phyloP scores from a whole-genome alignment of 805 yeast genomes.

The Yamadazyma nakazawae region DNA sequence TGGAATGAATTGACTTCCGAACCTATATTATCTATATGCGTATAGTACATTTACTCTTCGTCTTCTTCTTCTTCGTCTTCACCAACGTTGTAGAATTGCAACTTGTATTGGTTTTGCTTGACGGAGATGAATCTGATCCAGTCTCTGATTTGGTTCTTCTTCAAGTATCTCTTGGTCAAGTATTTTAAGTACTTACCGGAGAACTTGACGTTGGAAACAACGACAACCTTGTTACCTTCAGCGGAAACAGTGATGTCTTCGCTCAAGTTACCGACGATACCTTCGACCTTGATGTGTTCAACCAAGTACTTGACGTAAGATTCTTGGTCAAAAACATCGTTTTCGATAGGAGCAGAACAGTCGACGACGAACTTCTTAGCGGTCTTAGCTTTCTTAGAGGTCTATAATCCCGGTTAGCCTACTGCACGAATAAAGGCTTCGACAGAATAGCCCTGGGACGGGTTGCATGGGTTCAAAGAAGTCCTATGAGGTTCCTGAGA shows the following conservation, averaged over 20 bases:
- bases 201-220: constrained; percentile 91
- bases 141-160: constrained; percentile 99
- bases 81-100: constrained; percentile 98
- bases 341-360: constrained; percentile 95
- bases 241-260: constrained; percentile 82
- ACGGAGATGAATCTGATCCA: constrained; percentile 99
- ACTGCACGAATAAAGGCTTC: constrained; percentile 53
- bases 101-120: constrained; percentile 92
- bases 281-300: constrained; percentile 99
- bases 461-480: constrained; percentile 21
- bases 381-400: constrained; percentile 66
- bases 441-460: constrained; percentile 52
- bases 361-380: constrained; percentile 92
- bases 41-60: constrained; percentile 62
- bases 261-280: constrained; percentile 95
- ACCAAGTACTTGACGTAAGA: constrained; percentile 96
- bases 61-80: constrained; percentile 88
- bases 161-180: constrained; percentile 99
- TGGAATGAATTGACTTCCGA: background rate
- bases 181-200: constrained; percentile 99
- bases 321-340: constrained; percentile 96
- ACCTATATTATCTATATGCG: background rate
- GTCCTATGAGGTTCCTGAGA: background rate
- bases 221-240: constrained; percentile 85
- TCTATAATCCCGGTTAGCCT: constrained; percentile 67